Evolutionary conservation across 495 filamentous ascomycete species (phyloP), one percentile per base, ranked within the genome.

Genomic region (Aspergillus indologenus): DNA sequence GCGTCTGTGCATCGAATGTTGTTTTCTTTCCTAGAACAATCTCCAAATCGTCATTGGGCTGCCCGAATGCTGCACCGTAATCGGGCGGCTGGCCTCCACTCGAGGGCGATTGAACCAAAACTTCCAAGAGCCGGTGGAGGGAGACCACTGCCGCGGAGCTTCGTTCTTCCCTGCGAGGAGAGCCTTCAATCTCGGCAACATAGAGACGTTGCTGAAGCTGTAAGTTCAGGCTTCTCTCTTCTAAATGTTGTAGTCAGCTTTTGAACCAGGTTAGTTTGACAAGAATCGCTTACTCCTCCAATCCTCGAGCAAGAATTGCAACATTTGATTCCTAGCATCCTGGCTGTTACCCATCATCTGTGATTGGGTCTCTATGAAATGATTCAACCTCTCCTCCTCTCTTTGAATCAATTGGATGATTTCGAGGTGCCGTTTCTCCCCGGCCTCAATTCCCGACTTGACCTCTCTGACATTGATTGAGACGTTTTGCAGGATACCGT

Each of bases 301-400:
- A 48, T 24, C 20, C 45, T 48, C 45, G 9, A 48, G 20, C 45
- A 48, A 22, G 12, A 48, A 48, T n/a, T 48, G 20, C 45, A 48
- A 23, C 45, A 48, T 48, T n/a, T 48, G 45, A 8, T 48, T 48
- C 20, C 23, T 48, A 5, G 45, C 45, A 21, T 48, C 45, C 9
- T 22, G 19, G 17, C 45, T 48, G 19, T 48, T 17, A n/a, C 17
- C 45, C 45, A 48, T 48, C 45, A 48, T 21, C 45, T 21, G 20
- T 23, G 23, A 12, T n/a, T 48, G 45, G 1, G 19, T 48, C 20
- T 24, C 20, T 1, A 23, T 23, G 23, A 48, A 48, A 21, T 48
- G 45, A 11, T 5, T 48, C 45, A 21, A 15, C 45, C 23, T 48
- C 45, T 48, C 45, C 45, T 48, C 45, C 45, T 48, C 45, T 17